Conservation (phyloP, 108 stramenopile species). For the Epithemia pelagica region DNA sequence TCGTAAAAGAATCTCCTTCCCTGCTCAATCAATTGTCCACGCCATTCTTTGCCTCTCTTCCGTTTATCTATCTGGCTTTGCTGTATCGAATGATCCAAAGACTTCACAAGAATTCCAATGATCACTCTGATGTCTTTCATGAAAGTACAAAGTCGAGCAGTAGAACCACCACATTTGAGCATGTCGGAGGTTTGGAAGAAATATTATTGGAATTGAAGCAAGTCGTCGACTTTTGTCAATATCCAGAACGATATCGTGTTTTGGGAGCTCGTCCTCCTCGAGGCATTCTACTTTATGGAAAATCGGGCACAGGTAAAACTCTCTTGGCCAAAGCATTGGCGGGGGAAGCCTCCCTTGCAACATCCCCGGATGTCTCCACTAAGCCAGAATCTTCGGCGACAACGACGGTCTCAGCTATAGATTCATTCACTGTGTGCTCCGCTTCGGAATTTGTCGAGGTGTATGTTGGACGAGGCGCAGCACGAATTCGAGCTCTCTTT, state of each 20-base stretch:
- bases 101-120: constrained; percentile 10
- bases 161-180: constrained; percentile 59
- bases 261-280: constrained; percentile 62
- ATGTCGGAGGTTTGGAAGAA: constrained; percentile 89
- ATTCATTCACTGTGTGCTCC: constrained; percentile 67
- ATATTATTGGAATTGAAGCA: constrained; percentile 78
- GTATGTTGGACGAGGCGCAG: constrained; percentile 87
- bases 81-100: constrained; percentile 60
- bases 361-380: not conserved
- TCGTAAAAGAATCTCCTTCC: constrained; percentile 47
- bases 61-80: constrained; percentile 75
- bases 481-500: constrained; percentile 84
- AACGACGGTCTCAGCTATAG: constrained; percentile 16
- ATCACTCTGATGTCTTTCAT: not conserved
- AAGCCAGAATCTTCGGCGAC: not conserved
- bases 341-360: constrained; percentile 10
- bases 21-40: constrained; percentile 36
- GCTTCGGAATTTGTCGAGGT: constrained; percentile 80
- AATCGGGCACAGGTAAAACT: constrained; percentile 67
- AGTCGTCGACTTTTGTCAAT: constrained; percentile 61
- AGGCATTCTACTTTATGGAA: constrained; percentile 77
- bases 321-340: constrained; percentile 8
- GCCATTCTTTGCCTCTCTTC: constrained; percentile 52
- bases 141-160: constrained; percentile 2
- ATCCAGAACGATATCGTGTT: constrained; percentile 42